These are phyloP conservation scores for Neoboletus subvelutipes DNA, from an alignment of 768 basidiomycete species.

Conservation along the genomic window DNA sequence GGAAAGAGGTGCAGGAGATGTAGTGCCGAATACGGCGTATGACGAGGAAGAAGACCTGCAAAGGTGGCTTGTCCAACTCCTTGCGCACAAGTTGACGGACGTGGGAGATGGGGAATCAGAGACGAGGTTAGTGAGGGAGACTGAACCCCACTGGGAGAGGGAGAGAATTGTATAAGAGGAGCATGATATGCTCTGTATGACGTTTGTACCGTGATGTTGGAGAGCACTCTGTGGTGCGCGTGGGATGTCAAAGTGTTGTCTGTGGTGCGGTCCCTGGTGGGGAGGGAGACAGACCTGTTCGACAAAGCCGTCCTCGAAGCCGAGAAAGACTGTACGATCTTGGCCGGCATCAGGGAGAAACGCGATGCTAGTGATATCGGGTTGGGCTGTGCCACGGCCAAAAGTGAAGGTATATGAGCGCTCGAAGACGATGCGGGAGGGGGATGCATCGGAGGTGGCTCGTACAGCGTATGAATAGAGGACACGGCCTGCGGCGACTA, in stretches of 20 bases:
- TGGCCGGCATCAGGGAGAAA: conserved; percentile 46
- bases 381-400: conserved; percentile 28
- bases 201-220: conserved; percentile 42
- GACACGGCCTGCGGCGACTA: conserved; percentile 58
- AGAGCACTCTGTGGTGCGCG: conserved; percentile 23
- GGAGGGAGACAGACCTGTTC: conserved; percentile 44
- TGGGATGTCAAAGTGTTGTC: conserved; percentile 22
- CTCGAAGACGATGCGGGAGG: conserved; percentile 50
- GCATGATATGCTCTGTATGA: conserved; percentile 57
- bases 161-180: conserved; percentile 48
- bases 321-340: conserved; percentile 50
- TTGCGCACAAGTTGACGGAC: conserved; percentile 45
- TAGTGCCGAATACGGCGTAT: conserved; percentile 69
- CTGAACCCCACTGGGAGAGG: conserved; percentile 56
- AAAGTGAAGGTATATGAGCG: conserved; percentile 41
- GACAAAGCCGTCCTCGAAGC: conserved; percentile 58
- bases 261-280: conserved; percentile 3
- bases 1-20: conserved; percentile 52
- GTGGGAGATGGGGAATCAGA: conserved; percentile 20
- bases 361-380: conserved; percentile 56
- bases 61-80: conserved; percentile 66
- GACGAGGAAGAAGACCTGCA: conserved; percentile 49
- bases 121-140: conserved; percentile 36
- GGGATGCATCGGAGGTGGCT: conserved; percentile 23
- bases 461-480: conserved; percentile 60